Evolutionary conservation across 345 rosid species (phyloP), one percentile per base, ranked within the genome.

Genomic region (Dimocarpus longan): DNA sequence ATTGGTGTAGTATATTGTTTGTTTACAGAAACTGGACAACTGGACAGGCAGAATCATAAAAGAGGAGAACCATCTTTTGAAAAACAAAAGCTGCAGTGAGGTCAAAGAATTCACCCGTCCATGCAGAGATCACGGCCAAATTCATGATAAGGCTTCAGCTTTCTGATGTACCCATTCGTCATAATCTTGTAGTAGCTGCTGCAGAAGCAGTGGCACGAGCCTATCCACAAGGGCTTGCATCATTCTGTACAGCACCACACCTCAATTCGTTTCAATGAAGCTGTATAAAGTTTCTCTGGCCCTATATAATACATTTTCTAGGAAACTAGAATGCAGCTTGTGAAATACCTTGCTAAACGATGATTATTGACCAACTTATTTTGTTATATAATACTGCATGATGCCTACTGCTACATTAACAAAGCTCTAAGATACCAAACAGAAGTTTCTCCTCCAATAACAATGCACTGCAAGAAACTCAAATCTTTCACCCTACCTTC

Each of bases 201-300:
- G 87, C 87, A 92, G 71, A 73, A 92, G 85, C 80, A 85, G 80
- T 3, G 91, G 94, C 4, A 94, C 95, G 15, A 91, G 86, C 81
- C 91, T 85, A 81, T 92, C 98, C 78, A 91, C 81, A 13, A 92
- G 85, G 74, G 98, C 94, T 85, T 91, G 97, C 87, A 91, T 88
- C 84, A 93, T 82, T 85, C 97, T 92, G 94, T 59, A 65, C n/a
- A 57, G 62, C 68, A 79, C 42, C 40, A 83, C 69, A 80, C 16
- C 68, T 70, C 48, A 59, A 64, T 52, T 60, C 40, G 42, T 42
- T 73, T 77, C 28, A 70, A 44, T 68, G 56, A n/a, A 5, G 52
- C 3, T 63, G 50, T 2, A 66, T 32, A 16, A 11, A 10, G 10
- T 50, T 65, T 11, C 64, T 48, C n/a, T 0, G 26, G 12, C 48